Base-by-base conservation (phyloP, 805 yeast species). In the Nematodospora valgi region DNA sequence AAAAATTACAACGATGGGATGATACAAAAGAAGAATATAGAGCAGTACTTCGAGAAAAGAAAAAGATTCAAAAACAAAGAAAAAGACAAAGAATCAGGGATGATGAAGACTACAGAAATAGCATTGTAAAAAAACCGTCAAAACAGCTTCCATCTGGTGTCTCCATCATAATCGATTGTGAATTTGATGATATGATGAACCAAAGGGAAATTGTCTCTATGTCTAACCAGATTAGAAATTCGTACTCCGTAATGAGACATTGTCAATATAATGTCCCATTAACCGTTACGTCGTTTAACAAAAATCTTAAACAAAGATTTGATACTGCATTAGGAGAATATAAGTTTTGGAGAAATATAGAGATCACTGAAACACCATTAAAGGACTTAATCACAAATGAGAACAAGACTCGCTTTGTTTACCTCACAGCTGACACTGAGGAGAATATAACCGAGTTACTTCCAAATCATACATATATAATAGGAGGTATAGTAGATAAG, bases 401-500 rank as follows among this genome's bases (percentile, higher is more conserved):
- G 6, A 68, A 66, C 23, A 48, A 54, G 29, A 47, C 62, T 2
- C 72, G 73, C 23, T 67, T 63, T 26, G 72, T 86, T 0, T 91
- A 93, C 50, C 62, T 91, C 23, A 81, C 95, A 0, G 94, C 97
- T 0, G 98, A 91, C 49, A 82, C 96, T 0, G 84, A 80, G 6
- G 83, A 82, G 6, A 76, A 68, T 15, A 49, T 93, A 23, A 76
- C 72, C 8, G 74, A 67, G 17, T 64, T 91, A 35, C 78, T 81
- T 41, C 76, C 78, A 4, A 85, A 82, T 3, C 67, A 71, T 54
- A 85, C 94, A 0, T 91, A 91, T 48, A 77, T 91, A 27, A 79
- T 91, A 32, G 98, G 98, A 7, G 98, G 98, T 0, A 91, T 91
- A 38, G 98, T 91, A 3, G 98, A 91, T 57, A 91, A 91, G 57